Base-by-base conservation (phyloP, 768 basidiomycete species). In the Mycena polygramma region DNA sequence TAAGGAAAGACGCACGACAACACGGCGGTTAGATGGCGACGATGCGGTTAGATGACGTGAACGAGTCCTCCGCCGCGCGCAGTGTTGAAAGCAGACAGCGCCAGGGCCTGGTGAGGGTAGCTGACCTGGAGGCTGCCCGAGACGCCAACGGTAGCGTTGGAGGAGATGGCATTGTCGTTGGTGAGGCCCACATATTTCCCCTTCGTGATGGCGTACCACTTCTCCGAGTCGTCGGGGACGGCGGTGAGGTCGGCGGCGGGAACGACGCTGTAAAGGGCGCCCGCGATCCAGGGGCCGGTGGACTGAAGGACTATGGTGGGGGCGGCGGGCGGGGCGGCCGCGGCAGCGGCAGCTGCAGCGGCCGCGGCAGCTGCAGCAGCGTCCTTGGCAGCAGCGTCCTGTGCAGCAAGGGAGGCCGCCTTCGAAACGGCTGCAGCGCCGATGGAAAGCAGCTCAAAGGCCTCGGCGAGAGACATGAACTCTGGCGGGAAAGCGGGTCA, bases 221-320 rank as follows among this genome's bases (percentile, higher is more conserved):
- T n/a, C 49, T 51, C 49, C 20, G 4, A 3, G 49, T 51, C 24
- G 49, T 51, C 49, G 49, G 49, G 49, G 11, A 51, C 49, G 49
- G 49, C 49, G 24, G 49, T n/a, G 49, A 51, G 49, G 20, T 19
- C n/a, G n/a, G 7, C 49, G 9, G 49, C n/a, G 11, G 49, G 49
- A 22, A 51, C n/a, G n/a, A 51, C 49, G 49, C 24, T 22, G 49
- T 4, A 51, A 22, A 51, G 49, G 7, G 49, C n/a, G 20, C 49
- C 49, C 19, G 49, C 49, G n/a, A 51, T 51, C 49, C 49, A 51
- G 11, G 49, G 49, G 24, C 49, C 49, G 22, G 49, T 51, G n/a
- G 49, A 51, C n/a, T 51, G 49, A 24, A 51, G 7, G 49, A 51
- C 2, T 19, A 22, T 19, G 6, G n/a, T 22, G n/a, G 13, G 19